A percentile compares a stretch with the other conserved stretches of the same genome.
Evolutionary conservation across 176 grass and related monocot genomes (phyloP).

Genomic region (Eleusine indica): DNA sequence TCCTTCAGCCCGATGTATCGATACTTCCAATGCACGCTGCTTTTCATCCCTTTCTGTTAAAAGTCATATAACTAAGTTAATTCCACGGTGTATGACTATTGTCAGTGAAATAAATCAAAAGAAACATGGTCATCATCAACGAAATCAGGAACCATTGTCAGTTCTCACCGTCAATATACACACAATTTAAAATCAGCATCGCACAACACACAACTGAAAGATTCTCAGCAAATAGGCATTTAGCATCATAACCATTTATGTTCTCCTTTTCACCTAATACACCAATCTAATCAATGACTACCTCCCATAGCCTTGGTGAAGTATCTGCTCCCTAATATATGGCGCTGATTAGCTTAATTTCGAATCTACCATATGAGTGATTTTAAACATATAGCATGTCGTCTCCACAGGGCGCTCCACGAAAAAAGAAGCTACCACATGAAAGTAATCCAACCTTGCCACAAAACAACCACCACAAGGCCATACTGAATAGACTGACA

Average conservation of each 20-base stretch:
- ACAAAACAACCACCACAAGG: background rate
- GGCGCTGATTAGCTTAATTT: no score
- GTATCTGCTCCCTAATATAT: background rate
- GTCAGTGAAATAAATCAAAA: background rate
- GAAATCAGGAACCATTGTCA: background rate
- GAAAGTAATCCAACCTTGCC: background rate
- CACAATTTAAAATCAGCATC: background rate
- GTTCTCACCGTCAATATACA: background rate
- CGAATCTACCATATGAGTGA: no score
- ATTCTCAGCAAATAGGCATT: background rate
- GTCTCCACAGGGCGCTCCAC: background rate
- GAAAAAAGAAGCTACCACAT: background rate
- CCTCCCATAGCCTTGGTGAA: background rate
- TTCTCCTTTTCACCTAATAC: background rate
- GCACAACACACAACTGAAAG: background rate
- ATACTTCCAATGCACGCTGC: conserved; percentile 38
- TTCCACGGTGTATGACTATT: background rate
- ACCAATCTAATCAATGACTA: background rate
- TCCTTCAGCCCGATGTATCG: conserved; percentile 26
- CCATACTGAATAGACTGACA: background rate
- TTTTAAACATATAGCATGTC: background rate
- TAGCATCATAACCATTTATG: background rate
- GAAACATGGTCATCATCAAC: background rate
- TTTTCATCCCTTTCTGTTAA: conserved; percentile 48
- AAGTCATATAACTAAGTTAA: conserved; percentile 18